Percentiles rank a stretch among this genome's conserved stretches.
phyloP scores from a whole-genome alignment of 192 early-diverging fungal species.

The Umbelopsis ramanniana region DNA sequence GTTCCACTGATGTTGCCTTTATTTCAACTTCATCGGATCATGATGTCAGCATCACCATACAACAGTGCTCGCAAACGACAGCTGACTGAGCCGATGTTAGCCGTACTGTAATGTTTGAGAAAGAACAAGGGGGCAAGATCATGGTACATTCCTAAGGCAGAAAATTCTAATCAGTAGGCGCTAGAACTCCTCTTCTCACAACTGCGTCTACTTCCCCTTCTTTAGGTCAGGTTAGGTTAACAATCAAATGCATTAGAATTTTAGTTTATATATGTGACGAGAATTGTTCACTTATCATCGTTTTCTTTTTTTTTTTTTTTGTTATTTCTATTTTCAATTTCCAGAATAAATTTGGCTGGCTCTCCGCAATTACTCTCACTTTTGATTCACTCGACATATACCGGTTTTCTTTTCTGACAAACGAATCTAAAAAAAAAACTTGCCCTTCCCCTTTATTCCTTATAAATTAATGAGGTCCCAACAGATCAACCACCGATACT shows the following conservation, averaged over 20 bases:
- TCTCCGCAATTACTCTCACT: background rate
- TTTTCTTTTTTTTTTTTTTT: background rate
- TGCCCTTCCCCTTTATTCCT: constrained; percentile 8
- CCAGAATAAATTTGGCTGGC: background rate
- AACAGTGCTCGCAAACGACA: no score
- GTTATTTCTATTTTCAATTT: background rate
- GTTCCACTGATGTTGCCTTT: no score
- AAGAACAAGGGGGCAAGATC: no score
- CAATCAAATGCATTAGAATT: constrained; percentile 4
- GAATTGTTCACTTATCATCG: background rate
- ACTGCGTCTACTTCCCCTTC: background rate
- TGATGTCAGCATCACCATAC: no score
- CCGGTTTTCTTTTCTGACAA: background rate
- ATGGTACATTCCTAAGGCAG: constrained; percentile 2
- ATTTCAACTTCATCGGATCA: no score
- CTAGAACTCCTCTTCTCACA: background rate
- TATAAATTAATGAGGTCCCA: constrained; percentile 11
- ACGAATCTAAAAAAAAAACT: background rate
- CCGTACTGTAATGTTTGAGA: no score
- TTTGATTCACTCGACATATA: background rate
- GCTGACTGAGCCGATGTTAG: no score
- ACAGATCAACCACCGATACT: constrained; percentile 6
- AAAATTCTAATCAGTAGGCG: background rate
- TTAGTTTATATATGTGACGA: constrained; percentile 13
- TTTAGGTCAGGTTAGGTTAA: background rate